Evolutionary conservation across 2,329 filamentous ascomycete species (phyloP).

Genomic region (Aspergillus caelatus): DNA sequence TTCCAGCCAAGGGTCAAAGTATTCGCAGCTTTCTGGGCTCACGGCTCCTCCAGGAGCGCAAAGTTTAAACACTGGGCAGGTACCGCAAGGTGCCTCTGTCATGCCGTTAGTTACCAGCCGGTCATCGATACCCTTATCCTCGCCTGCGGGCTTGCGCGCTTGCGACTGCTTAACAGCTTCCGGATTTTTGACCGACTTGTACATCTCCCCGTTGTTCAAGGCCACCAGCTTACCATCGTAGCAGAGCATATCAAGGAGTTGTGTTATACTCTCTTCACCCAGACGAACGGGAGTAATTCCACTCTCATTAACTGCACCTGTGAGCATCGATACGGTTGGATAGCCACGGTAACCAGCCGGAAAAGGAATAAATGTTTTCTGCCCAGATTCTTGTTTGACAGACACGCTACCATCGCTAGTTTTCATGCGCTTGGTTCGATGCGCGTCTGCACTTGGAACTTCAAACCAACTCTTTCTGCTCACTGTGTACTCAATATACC

Average conservation of each 20-base stretch:
- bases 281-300: slow-evolving; percentile 73
- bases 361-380: slow-evolving; percentile 52
- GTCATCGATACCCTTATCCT: slow-evolving; percentile 38
- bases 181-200: slow-evolving; percentile 49
- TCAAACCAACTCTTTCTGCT: slow-evolving; percentile 72
- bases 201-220: slow-evolving; percentile 53
- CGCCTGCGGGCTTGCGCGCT: slow-evolving; percentile 32
- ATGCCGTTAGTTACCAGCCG: slow-evolving; percentile 68
- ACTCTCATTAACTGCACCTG: slow-evolving; percentile 69
- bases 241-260: slow-evolving; percentile 83
- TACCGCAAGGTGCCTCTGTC: slow-evolving; percentile 86
- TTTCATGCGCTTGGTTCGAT: slow-evolving; percentile 46
- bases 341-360: slow-evolving; percentile 72
- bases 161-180: slow-evolving; percentile 38
- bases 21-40: slow-evolving; percentile 85
- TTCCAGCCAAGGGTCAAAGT: slow-evolving; percentile 82
- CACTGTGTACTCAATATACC: slow-evolving; percentile 73
- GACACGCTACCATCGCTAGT: slow-evolving; percentile 36
- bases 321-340: slow-evolving; percentile 78
- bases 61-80: slow-evolving; percentile 89
- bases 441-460: slow-evolving; percentile 40
- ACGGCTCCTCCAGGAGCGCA: slow-evolving; percentile 91
- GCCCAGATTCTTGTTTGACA: slow-evolving; percentile 30
- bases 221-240: slow-evolving; percentile 82
- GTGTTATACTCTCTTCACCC: slow-evolving; percentile 73